Evolutionary conservation across 208 protist species (phyloP), one percentile per base, ranked within the genome.

Genomic region (Novymonas esmeraldas): DNA sequence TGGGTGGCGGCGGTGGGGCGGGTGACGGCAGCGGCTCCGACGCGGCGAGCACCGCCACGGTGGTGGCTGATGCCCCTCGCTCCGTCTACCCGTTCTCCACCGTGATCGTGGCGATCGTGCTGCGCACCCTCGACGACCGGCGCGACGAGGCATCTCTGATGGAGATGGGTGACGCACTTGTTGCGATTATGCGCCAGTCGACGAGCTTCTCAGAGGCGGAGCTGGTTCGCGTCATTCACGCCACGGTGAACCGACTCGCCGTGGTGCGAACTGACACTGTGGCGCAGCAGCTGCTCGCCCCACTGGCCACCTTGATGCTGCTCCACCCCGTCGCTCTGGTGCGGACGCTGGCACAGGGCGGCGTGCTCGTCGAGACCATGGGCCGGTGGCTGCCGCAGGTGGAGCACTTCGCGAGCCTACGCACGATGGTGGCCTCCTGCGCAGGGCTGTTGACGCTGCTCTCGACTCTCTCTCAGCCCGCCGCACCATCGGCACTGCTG

Each of bases 301-400:
- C 87, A 22, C 60, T 93, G 5, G 81, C 84, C 36, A 68, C 78
- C n/a, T 60, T 93, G 57, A 56, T 87, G 39, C 57, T 62, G 56
- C 50, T 56, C 20, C 70, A 90, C 73, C 70, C 78, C 1, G 74
- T 51, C n/a, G 71, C 73, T 14, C 73, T 90, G 50, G 55, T 84
- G 24, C 61, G 59, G 33, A 70, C 72, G 24, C 50, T 91, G 33
- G 61, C 50, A 45, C 66, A 78, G 44, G 63, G 50, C 20, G 76
- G 69, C 1, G 44, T 84, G 22, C 58, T 90, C 34, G 34, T 69
- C 38, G 45, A 58, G 11, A 78, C 66, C 18, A 84, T 92, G 73
- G 57, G 54, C 2, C 63, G 64, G 22, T 92, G 82, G 83, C 65
- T 89, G 9, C 67, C 83, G 29, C 70, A 73, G 28, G 60, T 89